A percentile compares a stretch with the other conserved stretches of the same genome.
Evolutionary conservation across 495 filamentous ascomycete species (phyloP).

Genomic region (Penicillium waksmanii): DNA sequence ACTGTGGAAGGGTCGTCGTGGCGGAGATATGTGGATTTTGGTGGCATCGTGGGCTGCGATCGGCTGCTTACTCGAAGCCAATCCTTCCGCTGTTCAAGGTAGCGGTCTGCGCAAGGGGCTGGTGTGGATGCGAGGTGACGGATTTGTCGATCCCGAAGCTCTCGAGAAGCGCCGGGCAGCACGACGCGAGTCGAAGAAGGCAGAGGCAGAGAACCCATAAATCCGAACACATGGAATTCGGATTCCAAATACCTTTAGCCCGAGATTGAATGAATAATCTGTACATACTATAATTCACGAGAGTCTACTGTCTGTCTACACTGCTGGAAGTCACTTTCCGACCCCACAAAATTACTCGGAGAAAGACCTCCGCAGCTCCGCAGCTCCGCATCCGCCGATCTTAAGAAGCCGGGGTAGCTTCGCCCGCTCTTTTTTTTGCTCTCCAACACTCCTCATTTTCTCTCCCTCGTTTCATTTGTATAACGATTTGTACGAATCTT

Average conservation of each 20-base stretch:
- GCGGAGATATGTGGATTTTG: constrained; percentile 84
- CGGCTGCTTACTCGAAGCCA: constrained; percentile 75
- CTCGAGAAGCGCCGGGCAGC: constrained; percentile 35
- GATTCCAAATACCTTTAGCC: not conserved
- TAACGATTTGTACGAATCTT: not conserved
- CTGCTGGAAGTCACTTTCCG: constrained; percentile 33
- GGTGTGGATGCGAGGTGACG: constrained; percentile 73
- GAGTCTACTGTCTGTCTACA: not conserved
- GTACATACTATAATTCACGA: not conserved
- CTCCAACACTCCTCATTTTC: not conserved
- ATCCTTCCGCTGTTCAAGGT: constrained; percentile 68
- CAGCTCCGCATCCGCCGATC: constrained; percentile 25
- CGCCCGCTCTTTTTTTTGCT: not conserved
- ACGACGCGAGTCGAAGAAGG: constrained; percentile 33
- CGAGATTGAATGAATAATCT: not conserved
- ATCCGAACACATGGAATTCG: not conserved
- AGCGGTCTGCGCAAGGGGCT: constrained; percentile 71
- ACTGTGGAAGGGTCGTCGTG: constrained; percentile 77
- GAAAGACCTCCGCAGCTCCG: constrained; percentile 7
- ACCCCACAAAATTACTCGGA: constrained; percentile 22
- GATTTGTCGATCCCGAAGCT: constrained; percentile 54
- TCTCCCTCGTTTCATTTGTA: not conserved
- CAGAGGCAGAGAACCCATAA: constrained; percentile 12
- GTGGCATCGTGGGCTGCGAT: constrained; percentile 74
- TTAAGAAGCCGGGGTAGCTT: constrained; percentile 15